Evolutionary conservation across 2,329 filamentous ascomycete genomes (phyloP).

Genomic region (Clonostachys chloroleuca): DNA sequence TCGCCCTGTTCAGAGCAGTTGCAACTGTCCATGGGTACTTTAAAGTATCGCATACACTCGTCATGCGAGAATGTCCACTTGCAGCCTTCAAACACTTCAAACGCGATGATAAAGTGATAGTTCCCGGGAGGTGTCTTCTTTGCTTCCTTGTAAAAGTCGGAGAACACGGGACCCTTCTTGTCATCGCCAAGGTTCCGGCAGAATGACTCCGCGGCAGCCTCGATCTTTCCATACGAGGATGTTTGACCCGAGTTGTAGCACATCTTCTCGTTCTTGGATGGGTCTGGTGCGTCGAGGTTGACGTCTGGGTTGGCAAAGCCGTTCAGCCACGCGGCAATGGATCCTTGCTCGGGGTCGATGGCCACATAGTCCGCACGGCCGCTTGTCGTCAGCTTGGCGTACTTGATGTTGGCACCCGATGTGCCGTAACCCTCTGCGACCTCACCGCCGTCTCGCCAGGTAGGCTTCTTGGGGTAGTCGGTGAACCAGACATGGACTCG

Average conservation of each 20-base stretch:
- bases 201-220: constrained; percentile 6
- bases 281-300: constrained; percentile 1
- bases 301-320: constrained; percentile 1
- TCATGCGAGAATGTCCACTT: constrained; percentile 7
- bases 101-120: constrained; percentile 7
- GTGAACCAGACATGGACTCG: constrained; percentile 8
- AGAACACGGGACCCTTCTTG: not conserved
- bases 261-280: constrained; percentile 3
- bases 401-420: constrained; percentile 8
- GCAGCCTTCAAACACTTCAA: constrained; percentile 8
- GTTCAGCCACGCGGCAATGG: constrained; percentile 5
- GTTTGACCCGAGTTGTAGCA: constrained; percentile 7
- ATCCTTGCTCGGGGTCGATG: constrained; percentile 2
- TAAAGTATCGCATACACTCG: constrained; percentile 14
- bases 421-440: constrained; percentile 8
- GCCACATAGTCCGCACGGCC: constrained; percentile 5
- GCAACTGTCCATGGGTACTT: constrained; percentile 13
- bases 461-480: constrained; percentile 8
- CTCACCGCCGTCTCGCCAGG: constrained; percentile 6
- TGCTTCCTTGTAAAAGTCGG: constrained; percentile 4
- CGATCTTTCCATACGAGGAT: constrained; percentile 2
- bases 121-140: constrained; percentile 4
- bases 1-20: constrained; percentile 10
- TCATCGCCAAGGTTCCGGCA: constrained; percentile 2
- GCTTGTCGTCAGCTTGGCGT: constrained; percentile 2